These are phyloP conservation scores for Phylloporus sp. DNA, from an alignment of 768 basidiomycete species.

Conservation along the genomic window DNA sequence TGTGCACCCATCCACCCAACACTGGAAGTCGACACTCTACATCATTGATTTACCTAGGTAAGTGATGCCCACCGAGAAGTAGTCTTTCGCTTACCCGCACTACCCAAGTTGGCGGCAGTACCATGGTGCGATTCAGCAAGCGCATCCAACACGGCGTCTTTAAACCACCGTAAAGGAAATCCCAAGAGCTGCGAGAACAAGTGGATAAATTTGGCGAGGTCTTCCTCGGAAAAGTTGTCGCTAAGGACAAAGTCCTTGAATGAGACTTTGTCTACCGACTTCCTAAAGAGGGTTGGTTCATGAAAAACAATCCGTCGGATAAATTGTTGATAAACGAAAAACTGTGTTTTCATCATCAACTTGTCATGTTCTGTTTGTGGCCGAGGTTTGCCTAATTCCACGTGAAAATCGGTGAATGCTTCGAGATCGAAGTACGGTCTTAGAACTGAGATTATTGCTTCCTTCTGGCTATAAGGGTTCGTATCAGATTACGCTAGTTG, in stretches of 20 bases:
- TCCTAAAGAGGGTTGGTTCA: constrained; percentile 25
- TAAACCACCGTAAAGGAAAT: constrained; percentile 24
- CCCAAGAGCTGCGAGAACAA: constrained; percentile 4
- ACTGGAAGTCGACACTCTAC: constrained; percentile 19
- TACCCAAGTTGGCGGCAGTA: constrained; percentile 9
- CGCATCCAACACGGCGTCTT: constrained; percentile 26
- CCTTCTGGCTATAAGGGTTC: constrained; percentile 3
- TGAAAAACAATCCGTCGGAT: constrained; percentile 30
- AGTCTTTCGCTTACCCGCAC: constrained; percentile 1
- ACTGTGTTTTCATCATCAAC: not conserved
- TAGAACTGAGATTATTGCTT: not conserved
- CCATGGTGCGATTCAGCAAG: constrained; percentile 11
- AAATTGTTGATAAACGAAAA: constrained; percentile 20
- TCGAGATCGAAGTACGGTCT: constrained; percentile 1
- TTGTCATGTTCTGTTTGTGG: not conserved
- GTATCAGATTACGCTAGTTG: not conserved
- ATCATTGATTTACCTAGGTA: not conserved
- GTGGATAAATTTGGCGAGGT: constrained; percentile 10
- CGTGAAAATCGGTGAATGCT: not conserved
- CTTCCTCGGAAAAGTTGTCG: constrained; percentile 28
- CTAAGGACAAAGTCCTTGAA: constrained; percentile 32
- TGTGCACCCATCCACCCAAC: constrained; percentile 33
- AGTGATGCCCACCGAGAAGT: too few species aligned
- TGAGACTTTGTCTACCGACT: constrained; percentile 29
- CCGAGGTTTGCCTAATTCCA: not conserved